A percentile compares a stretch with the other conserved stretches of the same genome.
Evolutionary conservation across 2,329 filamentous ascomycete genomes (phyloP).

Genomic region (Clarireedia sp.): DNA sequence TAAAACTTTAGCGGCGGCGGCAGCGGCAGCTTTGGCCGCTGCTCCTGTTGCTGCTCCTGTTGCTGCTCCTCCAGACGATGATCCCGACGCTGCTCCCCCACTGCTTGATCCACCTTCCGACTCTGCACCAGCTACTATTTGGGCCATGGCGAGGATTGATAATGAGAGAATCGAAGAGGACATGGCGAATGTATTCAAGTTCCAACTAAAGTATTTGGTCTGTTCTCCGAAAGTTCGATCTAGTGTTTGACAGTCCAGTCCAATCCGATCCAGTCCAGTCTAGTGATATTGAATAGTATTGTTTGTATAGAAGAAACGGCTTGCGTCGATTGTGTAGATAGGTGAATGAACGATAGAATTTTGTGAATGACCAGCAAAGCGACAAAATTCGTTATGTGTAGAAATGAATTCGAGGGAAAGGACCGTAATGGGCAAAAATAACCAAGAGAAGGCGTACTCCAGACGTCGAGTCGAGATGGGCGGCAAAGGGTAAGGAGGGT

Average conservation of each 20-base stretch:
- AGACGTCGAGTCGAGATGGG: background rate
- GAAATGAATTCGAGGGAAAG: background rate
- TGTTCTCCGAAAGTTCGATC: background rate
- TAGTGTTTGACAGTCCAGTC: background rate
- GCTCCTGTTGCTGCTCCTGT: slow-evolving; percentile 4
- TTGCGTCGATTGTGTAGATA: slow-evolving; percentile 6
- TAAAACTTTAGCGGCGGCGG: slow-evolving; percentile 14
- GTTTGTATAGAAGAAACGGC: background rate
- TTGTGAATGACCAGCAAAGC: slow-evolving; percentile 12
- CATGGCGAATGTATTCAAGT: slow-evolving; percentile 12
- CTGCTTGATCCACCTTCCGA: background rate
- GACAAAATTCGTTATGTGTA: background rate
- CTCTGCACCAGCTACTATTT: slow-evolving; percentile 14
- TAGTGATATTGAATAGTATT: background rate
- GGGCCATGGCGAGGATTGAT: slow-evolving; percentile 17
- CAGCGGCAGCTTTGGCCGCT: slow-evolving; percentile 8
- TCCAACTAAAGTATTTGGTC: background rate
- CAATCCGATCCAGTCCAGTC: background rate
- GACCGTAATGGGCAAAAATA: slow-evolving; percentile 6
- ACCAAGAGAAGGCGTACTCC: background rate
- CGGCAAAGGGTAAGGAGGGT: background rate
- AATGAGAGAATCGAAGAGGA: slow-evolving; percentile 17
- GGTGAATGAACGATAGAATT: slow-evolving; percentile 7
- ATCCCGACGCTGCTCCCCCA: slow-evolving; percentile 2
- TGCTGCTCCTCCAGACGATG: slow-evolving; percentile 4